phyloP scores from a whole-genome alignment of 768 basidiomycete genomes.

The Myochromella boudieri region DNA sequence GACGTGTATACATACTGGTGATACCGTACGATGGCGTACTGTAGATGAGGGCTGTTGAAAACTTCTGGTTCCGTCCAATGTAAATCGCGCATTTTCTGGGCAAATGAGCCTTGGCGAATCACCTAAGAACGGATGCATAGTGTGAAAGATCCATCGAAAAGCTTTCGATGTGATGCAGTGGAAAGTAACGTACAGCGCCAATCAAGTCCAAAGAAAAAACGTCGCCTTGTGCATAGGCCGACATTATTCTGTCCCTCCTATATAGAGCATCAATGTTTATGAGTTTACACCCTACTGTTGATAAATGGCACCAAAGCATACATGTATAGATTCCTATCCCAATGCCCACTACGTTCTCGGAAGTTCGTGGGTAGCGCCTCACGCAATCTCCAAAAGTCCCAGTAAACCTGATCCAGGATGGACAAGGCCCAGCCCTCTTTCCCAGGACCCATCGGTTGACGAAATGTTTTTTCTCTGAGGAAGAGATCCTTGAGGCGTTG shows the following conservation, averaged over 20 bases:
- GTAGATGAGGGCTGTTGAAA: slow-evolving; percentile 37
- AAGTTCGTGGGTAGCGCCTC: not conserved
- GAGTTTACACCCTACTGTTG: not conserved
- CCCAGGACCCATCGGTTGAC: not conserved
- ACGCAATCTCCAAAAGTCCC: not conserved
- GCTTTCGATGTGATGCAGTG: no score
- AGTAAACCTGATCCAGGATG: not conserved
- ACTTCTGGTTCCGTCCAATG: slow-evolving; percentile 47
- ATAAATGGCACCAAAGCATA: not conserved
- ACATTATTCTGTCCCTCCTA: slow-evolving; percentile 42
- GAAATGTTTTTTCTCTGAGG: not conserved
- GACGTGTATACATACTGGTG: slow-evolving; percentile 42
- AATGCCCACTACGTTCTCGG: no score
- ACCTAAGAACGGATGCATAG: no score
- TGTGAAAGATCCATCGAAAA: no score
- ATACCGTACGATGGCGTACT: slow-evolving; percentile 54
- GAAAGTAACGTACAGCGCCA: slow-evolving; percentile 43
- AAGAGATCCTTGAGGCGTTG: not conserved
- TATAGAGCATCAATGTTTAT: no score
- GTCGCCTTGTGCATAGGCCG: slow-evolving; percentile 50
- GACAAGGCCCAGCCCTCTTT: slow-evolving; percentile 5
- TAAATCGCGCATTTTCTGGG: slow-evolving; percentile 49
- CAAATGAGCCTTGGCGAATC: slow-evolving; percentile 56
- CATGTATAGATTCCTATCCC: slow-evolving; percentile 9
- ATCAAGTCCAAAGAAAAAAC: slow-evolving; percentile 57